phyloP scores from a whole-genome alignment of 2,329 filamentous ascomycete genomes.

The Arthroderma uncinatum region DNA sequence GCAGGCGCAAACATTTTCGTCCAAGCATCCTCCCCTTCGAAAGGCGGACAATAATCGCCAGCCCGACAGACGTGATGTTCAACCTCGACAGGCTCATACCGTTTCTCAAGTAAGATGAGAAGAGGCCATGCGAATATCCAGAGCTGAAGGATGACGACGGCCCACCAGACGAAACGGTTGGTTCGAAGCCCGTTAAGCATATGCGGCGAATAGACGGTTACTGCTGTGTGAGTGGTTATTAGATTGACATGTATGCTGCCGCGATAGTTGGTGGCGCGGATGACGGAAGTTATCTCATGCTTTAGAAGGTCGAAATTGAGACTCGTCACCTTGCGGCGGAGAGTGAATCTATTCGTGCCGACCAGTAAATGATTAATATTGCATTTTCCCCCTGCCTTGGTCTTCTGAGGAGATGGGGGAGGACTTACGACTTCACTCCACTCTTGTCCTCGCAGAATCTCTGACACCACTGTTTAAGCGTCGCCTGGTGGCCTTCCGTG shows the following conservation, averaged over 20 bases:
- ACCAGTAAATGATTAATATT: conserved; percentile 12
- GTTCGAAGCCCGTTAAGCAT: conserved; percentile 30
- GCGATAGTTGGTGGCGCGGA: conserved; percentile 29
- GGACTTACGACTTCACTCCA: conserved; percentile 28
- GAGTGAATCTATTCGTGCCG: conserved; percentile 25
- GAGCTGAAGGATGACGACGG: conserved; percentile 28
- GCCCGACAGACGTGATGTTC: conserved; percentile 23
- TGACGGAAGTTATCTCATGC: conserved; percentile 25
- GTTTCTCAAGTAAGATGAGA: conserved; percentile 28
- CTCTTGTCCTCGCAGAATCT: conserved; percentile 28
- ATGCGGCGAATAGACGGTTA: conserved; percentile 31
- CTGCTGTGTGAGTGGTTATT: conserved; percentile 18
- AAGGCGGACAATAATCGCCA: conserved; percentile 13
- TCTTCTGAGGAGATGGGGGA: neutral
- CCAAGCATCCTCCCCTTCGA: conserved; percentile 21
- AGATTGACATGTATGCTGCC: conserved; percentile 23
- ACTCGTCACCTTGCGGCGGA: conserved; percentile 20
- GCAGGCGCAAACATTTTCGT: conserved; percentile 26
- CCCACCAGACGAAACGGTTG: conserved; percentile 27
- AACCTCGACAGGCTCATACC: conserved; percentile 26
- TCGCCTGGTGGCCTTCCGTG: conserved; percentile 12
- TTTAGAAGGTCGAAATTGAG: conserved; percentile 20
- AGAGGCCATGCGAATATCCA: conserved; percentile 33
- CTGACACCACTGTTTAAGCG: conserved; percentile 24
- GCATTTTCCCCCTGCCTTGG: neutral